phyloP scores from a whole-genome alignment of 2,329 filamentous ascomycete species.

The Pseudocercospora crystallina region DNA sequence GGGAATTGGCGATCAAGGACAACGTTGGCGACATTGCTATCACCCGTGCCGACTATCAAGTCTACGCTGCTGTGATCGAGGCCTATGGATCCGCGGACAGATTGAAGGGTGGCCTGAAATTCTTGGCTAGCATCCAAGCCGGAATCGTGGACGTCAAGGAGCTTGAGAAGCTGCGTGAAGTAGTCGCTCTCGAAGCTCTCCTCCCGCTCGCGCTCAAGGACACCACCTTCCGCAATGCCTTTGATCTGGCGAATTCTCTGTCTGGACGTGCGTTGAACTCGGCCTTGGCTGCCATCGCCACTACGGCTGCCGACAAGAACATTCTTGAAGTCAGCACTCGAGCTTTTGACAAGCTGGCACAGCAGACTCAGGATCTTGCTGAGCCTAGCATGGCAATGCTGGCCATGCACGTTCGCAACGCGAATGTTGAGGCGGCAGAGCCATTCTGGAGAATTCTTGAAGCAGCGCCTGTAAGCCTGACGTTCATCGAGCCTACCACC shows the following conservation, averaged over 20 bases:
- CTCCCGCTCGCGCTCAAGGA: conserved; percentile 73
- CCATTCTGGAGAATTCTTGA: conserved; percentile 76
- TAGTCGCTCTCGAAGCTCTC: conserved; percentile 71
- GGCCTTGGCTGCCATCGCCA: conserved; percentile 72
- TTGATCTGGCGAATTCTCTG: conserved; percentile 67
- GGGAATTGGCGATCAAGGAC: conserved; percentile 78
- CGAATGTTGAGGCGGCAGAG: conserved; percentile 73
- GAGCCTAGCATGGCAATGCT: conserved; percentile 75
- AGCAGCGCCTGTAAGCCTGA: conserved; percentile 59
- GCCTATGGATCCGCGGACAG: conserved; percentile 83
- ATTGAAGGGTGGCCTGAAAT: conserved; percentile 76
- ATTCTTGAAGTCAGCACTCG: conserved; percentile 66
- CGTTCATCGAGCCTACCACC: conserved; percentile 80
- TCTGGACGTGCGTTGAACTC: conserved; percentile 58
- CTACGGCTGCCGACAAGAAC: conserved; percentile 75
- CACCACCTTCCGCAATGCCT: conserved; percentile 70
- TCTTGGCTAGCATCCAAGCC: conserved; percentile 75
- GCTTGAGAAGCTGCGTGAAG: conserved; percentile 59
- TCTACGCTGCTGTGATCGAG: conserved; percentile 89
- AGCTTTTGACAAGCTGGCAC: conserved; percentile 51
- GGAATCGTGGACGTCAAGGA: conserved; percentile 48
- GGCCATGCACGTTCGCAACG: conserved; percentile 80
- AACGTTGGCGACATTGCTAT: conserved; percentile 70
- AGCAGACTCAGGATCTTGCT: conserved; percentile 48
- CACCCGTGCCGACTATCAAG: conserved; percentile 73